Conservation (phyloP, 2,329 filamentous ascomycete genomes). For the Fusarium caatingaense region DNA sequence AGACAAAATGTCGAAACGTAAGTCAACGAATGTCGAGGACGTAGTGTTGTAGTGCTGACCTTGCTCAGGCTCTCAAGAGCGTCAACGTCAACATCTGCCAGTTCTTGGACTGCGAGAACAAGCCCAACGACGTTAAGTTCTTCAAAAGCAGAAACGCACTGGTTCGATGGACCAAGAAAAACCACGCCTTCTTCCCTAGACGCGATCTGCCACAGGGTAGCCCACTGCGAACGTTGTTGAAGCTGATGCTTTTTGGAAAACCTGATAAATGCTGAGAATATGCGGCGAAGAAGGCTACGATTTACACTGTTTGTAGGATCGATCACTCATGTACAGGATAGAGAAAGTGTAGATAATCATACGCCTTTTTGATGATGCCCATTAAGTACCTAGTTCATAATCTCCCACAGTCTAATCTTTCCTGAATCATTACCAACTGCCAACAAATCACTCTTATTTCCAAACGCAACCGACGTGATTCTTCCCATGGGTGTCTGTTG, state of each 20-base stretch:
- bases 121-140: conserved; percentile 42
- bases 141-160: conserved; percentile 53
- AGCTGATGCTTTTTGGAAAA: conserved; percentile 1
- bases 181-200: conserved; percentile 49
- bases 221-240: conserved; percentile 49
- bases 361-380: conserved; percentile 37
- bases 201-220: conserved; percentile 54
- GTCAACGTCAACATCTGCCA: conserved; percentile 63
- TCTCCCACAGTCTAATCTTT: conserved; percentile 92
- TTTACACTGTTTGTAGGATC: background rate
- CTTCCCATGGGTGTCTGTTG: conserved; percentile 87
- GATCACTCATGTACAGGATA: background rate
- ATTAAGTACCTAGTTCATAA: conserved; percentile 66
- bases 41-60: background rate
- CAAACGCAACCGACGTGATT: conserved; percentile 79
- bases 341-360: conserved; percentile 20
- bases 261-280: background rate
- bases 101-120: conserved; percentile 54
- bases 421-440: conserved; percentile 91
- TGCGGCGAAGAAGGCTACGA: background rate
- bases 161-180: conserved; percentile 13
- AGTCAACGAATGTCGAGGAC: background rate
- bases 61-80: conserved; percentile 53
- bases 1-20: conserved; percentile 60
- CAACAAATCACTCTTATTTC: conserved; percentile 73